Evolutionary conservation across 192 early-diverging fungal genomes (phyloP).

Genomic region (Physocladia obscura): DNA sequence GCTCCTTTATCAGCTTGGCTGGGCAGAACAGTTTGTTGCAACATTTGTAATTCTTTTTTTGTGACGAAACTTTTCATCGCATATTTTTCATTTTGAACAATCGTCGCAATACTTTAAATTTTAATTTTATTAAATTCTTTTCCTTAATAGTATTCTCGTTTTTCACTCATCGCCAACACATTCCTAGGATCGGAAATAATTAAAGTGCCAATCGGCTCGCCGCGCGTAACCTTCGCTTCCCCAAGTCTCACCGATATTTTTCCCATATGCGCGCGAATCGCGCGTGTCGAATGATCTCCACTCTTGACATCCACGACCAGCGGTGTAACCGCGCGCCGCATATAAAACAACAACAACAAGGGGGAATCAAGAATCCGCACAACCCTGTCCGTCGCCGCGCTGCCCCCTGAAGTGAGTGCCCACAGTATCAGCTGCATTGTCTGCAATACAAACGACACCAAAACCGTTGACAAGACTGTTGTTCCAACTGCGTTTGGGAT

Average conservation of each 20-base stretch:
- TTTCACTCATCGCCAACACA: neutral
- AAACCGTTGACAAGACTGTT: neutral
- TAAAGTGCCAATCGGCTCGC: conserved; percentile 3
- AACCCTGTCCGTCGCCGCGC: conserved; percentile 4
- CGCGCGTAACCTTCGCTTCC: conserved; percentile 12
- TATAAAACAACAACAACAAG: neutral
- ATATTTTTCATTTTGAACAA: no score
- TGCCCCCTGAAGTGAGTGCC: conserved; percentile 11
- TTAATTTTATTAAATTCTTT: no score
- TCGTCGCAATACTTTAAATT: no score
- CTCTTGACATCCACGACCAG: conserved; percentile 1
- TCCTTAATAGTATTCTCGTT: conserved; percentile 13
- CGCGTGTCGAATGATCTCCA: conserved; percentile 3
- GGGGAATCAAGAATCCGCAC: neutral
- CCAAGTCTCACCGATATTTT: neutral
- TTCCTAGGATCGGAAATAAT: neutral
- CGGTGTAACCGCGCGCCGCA: neutral
- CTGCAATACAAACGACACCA: neutral
- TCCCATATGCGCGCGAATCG: conserved; percentile 3
- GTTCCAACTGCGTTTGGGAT: neutral
- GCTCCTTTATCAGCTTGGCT: no score
- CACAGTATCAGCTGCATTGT: conserved; percentile 5
- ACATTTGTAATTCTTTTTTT: no score
- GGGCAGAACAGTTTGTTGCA: no score
- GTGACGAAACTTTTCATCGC: no score